phyloP scores from a whole-genome alignment of 805 yeast species.

The Wickerhamomyces alni region DNA sequence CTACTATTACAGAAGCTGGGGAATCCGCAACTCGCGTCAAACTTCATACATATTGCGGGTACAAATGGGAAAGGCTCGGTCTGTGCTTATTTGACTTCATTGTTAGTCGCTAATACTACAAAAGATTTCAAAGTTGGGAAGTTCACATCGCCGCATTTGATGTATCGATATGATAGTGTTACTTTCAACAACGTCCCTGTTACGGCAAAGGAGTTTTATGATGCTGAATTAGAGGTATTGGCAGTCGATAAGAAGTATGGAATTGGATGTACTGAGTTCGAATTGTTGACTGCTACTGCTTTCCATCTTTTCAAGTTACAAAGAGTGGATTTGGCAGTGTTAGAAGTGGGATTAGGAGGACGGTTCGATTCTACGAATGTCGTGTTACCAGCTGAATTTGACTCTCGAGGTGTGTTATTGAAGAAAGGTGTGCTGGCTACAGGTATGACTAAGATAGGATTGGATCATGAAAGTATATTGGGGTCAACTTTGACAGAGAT shows the following conservation, averaged over 20 bases:
- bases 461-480: constrained; percentile 77
- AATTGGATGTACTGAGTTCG: constrained; percentile 83
- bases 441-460: constrained; percentile 78
- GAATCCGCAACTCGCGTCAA: constrained; percentile 59
- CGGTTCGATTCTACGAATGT: constrained; percentile 85
- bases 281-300: constrained; percentile 79
- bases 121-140: constrained; percentile 51
- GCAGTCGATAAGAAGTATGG: constrained; percentile 30
- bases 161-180: constrained; percentile 70
- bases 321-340: constrained; percentile 64
- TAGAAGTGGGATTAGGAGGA: constrained; percentile 97
- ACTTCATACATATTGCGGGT: constrained; percentile 88
- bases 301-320: constrained; percentile 60
- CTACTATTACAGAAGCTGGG: constrained; percentile 46
- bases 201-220: constrained; percentile 36
- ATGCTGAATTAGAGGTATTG: constrained; percentile 37
- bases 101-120: constrained; percentile 43
- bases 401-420: constrained; percentile 2
- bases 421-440: constrained; percentile 45
- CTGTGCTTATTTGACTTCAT: constrained; percentile 70
- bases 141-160: constrained; percentile 85
- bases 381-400: constrained; percentile 26
- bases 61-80: constrained; percentile 97
- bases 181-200: constrained; percentile 58
- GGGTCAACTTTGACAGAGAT: constrained; percentile 64